Evolutionary conservation across 352 stramenopile genomes (phyloP).

Genomic region (Globisporangium sylvaticum): DNA sequence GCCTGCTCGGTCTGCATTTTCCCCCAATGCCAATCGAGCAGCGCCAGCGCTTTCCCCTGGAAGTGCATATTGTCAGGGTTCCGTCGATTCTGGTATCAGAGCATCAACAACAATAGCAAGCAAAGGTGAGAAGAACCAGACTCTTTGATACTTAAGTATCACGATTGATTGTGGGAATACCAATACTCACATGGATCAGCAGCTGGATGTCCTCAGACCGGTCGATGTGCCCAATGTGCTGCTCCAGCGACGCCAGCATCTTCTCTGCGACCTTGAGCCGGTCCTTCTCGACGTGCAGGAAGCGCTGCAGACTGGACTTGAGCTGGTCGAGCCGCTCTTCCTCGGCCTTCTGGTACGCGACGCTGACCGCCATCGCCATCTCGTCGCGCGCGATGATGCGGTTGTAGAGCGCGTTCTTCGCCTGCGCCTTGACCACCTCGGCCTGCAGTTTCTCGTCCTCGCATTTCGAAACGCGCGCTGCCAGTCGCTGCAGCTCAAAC

Average conservation of each 20-base stretch:
- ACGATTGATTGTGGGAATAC: background rate
- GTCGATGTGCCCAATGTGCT: slow-evolving; percentile 54
- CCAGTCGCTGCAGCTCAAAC: slow-evolving; percentile 80
- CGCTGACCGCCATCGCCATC: slow-evolving; percentile 88
- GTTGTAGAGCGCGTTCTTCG: slow-evolving; percentile 80
- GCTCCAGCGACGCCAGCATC: slow-evolving; percentile 54
- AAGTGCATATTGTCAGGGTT: slow-evolving; percentile 88
- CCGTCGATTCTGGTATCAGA: slow-evolving; percentile 43
- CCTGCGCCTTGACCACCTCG: slow-evolving; percentile 46
- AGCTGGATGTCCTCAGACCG: slow-evolving; percentile 81
- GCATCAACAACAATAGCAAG: no score
- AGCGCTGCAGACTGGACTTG: slow-evolving; percentile 60
- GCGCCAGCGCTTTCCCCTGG: slow-evolving; percentile 79
- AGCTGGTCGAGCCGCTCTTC: slow-evolving; percentile 81
- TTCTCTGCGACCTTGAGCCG: slow-evolving; percentile 57
- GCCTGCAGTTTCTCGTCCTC: slow-evolving; percentile 61
- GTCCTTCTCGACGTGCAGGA: slow-evolving; percentile 76
- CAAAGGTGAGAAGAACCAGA: no score
- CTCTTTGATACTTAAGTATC: background rate
- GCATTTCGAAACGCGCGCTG: slow-evolving; percentile 48
- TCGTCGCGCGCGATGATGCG: slow-evolving; percentile 79
- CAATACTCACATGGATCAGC: slow-evolving; percentile 52
- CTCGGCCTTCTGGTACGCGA: slow-evolving; percentile 82
- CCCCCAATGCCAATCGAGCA: slow-evolving; percentile 82
- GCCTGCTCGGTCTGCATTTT: slow-evolving; percentile 41